phyloP scores from a whole-genome alignment of 1,284 basidiomycete genomes.

The Sparassis latifolia region DNA sequence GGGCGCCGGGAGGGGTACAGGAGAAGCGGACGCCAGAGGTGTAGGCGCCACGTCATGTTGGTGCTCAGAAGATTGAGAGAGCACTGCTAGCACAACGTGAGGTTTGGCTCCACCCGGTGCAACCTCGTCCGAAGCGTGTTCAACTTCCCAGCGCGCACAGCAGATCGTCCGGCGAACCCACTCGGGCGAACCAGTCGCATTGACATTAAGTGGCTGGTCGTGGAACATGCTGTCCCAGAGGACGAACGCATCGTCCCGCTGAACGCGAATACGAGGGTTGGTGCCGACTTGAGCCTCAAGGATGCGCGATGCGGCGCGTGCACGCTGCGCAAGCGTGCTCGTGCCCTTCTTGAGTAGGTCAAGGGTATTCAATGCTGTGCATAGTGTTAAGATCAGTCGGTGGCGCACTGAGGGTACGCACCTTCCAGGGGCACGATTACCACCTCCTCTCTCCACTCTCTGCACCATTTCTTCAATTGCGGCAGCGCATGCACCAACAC shows the following conservation, averaged over 20 bases:
- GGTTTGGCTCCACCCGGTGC: constrained; percentile 12
- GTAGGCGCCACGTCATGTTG: constrained; percentile 26
- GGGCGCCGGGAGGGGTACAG: constrained; percentile 61
- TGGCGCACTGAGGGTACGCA: constrained; percentile 29
- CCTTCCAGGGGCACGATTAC: constrained; percentile 86
- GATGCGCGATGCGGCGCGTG: constrained; percentile 75
- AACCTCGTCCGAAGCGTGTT: constrained; percentile 26
- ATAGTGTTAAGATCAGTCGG: constrained; percentile 1
- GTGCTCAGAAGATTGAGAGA: constrained; percentile 28
- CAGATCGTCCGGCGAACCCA: constrained; percentile 78
- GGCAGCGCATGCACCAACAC: constrained; percentile 81
- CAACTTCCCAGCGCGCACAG: constrained; percentile 67
- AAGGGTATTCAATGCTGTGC: constrained; percentile 80
- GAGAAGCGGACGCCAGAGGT: constrained; percentile 34
- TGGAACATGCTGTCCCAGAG: constrained; percentile 67
- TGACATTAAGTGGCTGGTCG: constrained; percentile 18
- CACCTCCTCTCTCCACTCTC: constrained; percentile 59
- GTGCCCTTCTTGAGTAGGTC: constrained; percentile 91
- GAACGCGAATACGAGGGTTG: constrained; percentile 71
- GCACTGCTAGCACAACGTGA: constrained; percentile 58
- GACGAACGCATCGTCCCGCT: constrained; percentile 73
- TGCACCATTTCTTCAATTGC: constrained; percentile 78
- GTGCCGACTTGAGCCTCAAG: constrained; percentile 78
- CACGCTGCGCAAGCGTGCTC: constrained; percentile 69
- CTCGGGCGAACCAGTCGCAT: constrained; percentile 50